phyloP scores from a whole-genome alignment of 129 eudicot genomes.

The Erigeron canadensis region DNA sequence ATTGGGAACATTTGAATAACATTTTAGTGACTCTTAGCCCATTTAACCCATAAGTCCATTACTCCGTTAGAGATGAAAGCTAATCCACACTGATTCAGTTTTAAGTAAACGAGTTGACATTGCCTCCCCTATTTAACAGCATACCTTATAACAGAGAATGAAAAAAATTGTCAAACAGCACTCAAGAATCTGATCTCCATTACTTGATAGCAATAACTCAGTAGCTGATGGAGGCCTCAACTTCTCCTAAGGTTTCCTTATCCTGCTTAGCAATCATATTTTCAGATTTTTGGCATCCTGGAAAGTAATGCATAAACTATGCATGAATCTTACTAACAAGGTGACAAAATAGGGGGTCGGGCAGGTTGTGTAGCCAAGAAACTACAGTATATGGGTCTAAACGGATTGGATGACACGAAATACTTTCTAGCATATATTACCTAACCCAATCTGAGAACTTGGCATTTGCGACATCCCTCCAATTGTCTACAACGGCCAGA shows the following conservation, averaged over 20 bases:
- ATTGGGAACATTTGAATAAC: no score
- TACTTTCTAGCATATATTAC: slow-evolving; percentile 34
- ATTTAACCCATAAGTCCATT: no score
- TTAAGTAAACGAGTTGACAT: no score
- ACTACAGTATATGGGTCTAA: neutral
- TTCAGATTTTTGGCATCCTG: slow-evolving; percentile 20
- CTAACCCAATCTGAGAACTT: slow-evolving; percentile 93
- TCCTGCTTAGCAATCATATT: slow-evolving; percentile 49
- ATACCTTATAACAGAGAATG: slow-evolving; percentile 69
- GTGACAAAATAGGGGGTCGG: neutral
- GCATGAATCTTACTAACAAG: slow-evolving; percentile 7
- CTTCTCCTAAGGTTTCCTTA: slow-evolving; percentile 78
- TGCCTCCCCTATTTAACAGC: neutral
- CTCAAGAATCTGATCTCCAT: slow-evolving; percentile 84
- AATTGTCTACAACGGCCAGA: slow-evolving; percentile 73
- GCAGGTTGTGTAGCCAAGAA: neutral
- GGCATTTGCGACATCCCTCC: slow-evolving; percentile 69
- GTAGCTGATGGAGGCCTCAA: slow-evolving; percentile 79
- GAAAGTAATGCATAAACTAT: neutral
- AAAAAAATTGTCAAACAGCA: slow-evolving; percentile 80
- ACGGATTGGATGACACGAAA: neutral
- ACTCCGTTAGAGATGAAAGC: no score
- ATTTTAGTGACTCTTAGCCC: no score
- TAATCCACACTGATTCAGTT: no score
- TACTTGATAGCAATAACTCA: slow-evolving; percentile 71